A percentile compares a stretch with the other conserved stretches of the same genome.
phyloP scores from a whole-genome alignment of 129 eudicot species.

The Lactuca sativa region DNA sequence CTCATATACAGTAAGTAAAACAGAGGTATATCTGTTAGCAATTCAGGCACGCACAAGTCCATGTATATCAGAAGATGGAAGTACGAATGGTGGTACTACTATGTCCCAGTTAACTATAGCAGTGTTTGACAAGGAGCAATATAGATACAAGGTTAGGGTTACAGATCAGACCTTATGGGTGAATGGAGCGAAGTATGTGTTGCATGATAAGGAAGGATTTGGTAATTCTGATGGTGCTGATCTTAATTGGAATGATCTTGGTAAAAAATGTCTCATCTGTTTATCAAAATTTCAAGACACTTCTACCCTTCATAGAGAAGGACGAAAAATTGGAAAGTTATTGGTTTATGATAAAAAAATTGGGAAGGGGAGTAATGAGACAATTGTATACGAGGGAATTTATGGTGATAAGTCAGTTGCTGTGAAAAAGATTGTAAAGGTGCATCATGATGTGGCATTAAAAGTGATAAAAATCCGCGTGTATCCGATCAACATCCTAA shows the following conservation, averaged over 20 bases:
- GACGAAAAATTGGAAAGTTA: conserved; percentile 60
- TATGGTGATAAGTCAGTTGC: conserved; percentile 85
- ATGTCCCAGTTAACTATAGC: conserved; percentile 84
- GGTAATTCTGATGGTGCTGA: conserved; percentile 70
- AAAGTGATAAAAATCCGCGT: conserved; percentile 83
- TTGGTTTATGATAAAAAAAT: conserved; percentile 59
- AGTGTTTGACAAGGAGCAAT: conserved; percentile 79
- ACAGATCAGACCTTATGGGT: conserved; percentile 80
- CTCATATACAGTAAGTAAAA: conserved; percentile 46
- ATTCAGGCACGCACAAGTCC: conserved; percentile 82
- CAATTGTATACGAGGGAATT: conserved; percentile 74
- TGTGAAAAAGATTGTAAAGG: conserved; percentile 78
- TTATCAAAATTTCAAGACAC: conserved; percentile 92
- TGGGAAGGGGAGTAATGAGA: conserved; percentile 91
- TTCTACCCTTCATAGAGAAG: conserved; percentile 73
- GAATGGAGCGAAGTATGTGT: conserved; percentile 49
- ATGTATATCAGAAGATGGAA: conserved; percentile 43
- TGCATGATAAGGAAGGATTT: conserved; percentile 68
- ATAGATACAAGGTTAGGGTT: conserved; percentile 65
- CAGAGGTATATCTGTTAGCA: conserved; percentile 68
- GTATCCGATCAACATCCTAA: conserved; percentile 94
- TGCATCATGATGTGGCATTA: conserved; percentile 79
- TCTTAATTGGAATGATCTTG: conserved; percentile 77
- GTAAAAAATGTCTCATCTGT: conserved; percentile 96
- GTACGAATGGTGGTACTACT: conserved; percentile 38